Conservation (phyloP, 495 filamentous ascomycete genomes). For the Penicillium desertorum region DNA sequence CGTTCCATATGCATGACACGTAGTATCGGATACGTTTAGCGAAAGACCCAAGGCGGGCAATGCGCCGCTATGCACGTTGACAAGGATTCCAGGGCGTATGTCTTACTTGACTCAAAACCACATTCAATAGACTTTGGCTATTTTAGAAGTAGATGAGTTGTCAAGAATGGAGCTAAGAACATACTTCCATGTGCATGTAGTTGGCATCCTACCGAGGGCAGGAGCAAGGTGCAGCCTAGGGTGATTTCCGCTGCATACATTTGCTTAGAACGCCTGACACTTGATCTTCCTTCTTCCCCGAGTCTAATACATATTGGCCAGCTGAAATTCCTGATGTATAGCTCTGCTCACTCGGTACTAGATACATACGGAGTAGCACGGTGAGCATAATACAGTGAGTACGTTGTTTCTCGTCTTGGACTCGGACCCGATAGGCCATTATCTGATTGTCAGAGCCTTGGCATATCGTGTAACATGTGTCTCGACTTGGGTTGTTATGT, state of each 20-base stretch:
- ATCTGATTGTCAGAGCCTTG: constrained; percentile 7
- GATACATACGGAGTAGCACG: background rate
- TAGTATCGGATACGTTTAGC: background rate
- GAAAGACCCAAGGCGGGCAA: background rate
- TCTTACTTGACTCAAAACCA: background rate
- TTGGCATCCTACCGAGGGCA: background rate
- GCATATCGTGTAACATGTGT: constrained; percentile 7
- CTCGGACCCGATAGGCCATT: constrained; percentile 4
- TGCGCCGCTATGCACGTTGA: background rate
- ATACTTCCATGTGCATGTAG: background rate
- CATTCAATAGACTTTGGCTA: background rate
- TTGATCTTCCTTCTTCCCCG: background rate
- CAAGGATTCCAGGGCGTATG: background rate
- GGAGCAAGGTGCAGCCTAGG: constrained; percentile 3
- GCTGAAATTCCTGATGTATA: background rate
- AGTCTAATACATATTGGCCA: background rate
- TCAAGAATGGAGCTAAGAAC: background rate
- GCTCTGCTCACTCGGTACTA: background rate
- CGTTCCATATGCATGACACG: constrained; percentile 11
- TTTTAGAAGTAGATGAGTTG: background rate
- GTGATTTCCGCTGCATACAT: constrained; percentile 3
- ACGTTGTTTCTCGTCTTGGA: background rate
- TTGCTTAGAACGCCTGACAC: background rate
- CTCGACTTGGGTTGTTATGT: background rate
- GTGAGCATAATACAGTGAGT: background rate